These are phyloP conservation scores for Beta macrorhiza DNA, from an alignment of 179 eudicot genomes.

Conservation along the genomic window DNA sequence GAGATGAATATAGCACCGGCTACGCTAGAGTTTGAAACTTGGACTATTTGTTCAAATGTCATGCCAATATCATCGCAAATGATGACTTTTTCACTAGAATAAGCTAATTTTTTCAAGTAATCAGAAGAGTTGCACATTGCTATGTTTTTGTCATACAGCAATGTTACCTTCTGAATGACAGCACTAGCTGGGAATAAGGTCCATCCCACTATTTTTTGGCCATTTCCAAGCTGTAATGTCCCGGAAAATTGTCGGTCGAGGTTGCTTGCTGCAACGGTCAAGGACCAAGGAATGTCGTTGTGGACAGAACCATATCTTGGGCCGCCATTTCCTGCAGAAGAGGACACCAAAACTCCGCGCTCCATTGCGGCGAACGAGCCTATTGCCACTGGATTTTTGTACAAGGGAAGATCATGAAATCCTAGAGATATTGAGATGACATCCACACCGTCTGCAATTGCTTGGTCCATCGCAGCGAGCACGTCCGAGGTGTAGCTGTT, in stretches of 20 bases:
- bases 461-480: constrained; percentile 43
- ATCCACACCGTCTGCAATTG: constrained; percentile 40
- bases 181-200: constrained; percentile 47
- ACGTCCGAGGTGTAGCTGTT: constrained; percentile 31
- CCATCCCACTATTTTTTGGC: constrained; percentile 36
- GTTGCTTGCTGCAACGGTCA: constrained; percentile 40
- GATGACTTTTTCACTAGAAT: constrained; percentile 20
- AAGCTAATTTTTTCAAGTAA: constrained; percentile 19
- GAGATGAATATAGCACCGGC: constrained; percentile 36
- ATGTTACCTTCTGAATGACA: constrained; percentile 20
- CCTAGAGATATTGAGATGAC: constrained; percentile 48
- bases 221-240: constrained; percentile 34
- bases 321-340: constrained; percentile 42
- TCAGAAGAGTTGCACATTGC: constrained; percentile 32
- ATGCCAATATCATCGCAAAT: constrained; percentile 30
- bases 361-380: constrained; percentile 46
- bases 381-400: constrained; percentile 38
- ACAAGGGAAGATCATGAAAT: constrained; percentile 24
- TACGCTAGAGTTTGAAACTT: constrained; percentile 22
- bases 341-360: constrained; percentile 36
- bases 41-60: constrained; percentile 20
- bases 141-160: constrained; percentile 21
- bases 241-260: constrained; percentile 38
- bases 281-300: constrained; percentile 39
- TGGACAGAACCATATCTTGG: constrained; percentile 27